Evolutionary conservation across 805 yeast genomes (phyloP).

Genomic region (Saccharomycopsis lassenensis): DNA sequence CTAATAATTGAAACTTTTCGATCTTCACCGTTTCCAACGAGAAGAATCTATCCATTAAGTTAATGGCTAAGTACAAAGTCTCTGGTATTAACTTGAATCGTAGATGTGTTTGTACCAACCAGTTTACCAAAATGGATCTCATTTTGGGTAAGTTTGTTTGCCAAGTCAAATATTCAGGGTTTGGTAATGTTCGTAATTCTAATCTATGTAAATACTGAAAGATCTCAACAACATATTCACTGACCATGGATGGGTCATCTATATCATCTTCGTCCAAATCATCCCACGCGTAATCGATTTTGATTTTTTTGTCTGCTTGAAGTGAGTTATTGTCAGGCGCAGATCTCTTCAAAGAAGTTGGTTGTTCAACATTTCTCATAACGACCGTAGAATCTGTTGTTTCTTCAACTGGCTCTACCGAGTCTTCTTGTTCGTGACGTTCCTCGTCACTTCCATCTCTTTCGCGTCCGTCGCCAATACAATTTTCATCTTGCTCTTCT

Average conservation of each 20-base stretch:
- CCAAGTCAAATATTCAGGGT: slow-evolving; percentile 51
- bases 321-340: slow-evolving; percentile 6
- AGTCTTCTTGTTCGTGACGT: too few species aligned
- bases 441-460: too few species aligned
- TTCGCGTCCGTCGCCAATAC: too few species aligned
- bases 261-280: slow-evolving; percentile 61
- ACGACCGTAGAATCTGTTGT: too few species aligned
- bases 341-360: too few species aligned
- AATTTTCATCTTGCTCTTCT: too few species aligned
- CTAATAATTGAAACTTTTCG: slow-evolving; percentile 72
- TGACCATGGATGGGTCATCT: slow-evolving; percentile 79
- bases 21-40: slow-evolving; percentile 63
- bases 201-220: slow-evolving; percentile 66
- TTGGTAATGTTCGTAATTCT: slow-evolving; percentile 66
- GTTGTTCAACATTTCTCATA: too few species aligned
- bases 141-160: slow-evolving; percentile 66
- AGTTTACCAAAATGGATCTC: slow-evolving; percentile 83
- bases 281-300: slow-evolving; percentile 41
- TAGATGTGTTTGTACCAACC: slow-evolving; percentile 85
- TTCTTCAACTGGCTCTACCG: too few species aligned
- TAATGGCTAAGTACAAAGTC: slow-evolving; percentile 72
- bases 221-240: slow-evolving; percentile 84
- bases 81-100: slow-evolving; percentile 78
- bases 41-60: slow-evolving; percentile 81
- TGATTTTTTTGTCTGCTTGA: slow-evolving; percentile 11